These are phyloP conservation scores for Lomentospora prolificans DNA, from an alignment of 2,329 filamentous ascomycete species.

Conservation along the genomic window DNA sequence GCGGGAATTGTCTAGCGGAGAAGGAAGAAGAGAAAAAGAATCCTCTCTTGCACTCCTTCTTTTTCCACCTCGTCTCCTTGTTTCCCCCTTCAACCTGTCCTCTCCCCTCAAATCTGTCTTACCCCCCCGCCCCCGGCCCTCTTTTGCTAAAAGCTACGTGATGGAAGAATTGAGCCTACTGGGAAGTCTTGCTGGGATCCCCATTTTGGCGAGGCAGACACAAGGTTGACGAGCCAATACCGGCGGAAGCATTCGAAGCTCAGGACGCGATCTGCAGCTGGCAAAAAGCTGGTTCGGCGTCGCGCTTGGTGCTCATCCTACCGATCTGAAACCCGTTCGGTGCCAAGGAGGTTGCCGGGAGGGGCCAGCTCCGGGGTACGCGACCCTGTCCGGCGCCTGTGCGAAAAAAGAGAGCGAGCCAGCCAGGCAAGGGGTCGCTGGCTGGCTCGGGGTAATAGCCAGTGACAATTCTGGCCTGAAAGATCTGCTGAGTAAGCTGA, in stretches of 20 bases:
- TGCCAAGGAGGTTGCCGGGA: conserved; percentile 17
- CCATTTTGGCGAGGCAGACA: not conserved
- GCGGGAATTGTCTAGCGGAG: no score
- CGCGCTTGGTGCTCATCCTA: conserved; percentile 8
- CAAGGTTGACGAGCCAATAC: not conserved
- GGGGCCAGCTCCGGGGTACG: conserved; percentile 20
- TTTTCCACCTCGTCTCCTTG: not conserved
- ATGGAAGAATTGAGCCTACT: no score
- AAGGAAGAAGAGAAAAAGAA: not conserved
- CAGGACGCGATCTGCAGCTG: not conserved
- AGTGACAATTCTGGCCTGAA: no score
- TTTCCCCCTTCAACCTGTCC: not conserved
- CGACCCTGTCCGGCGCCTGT: not conserved
- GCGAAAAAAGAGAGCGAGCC: no score
- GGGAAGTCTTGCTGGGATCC: not conserved
- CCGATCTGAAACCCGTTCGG: conserved; percentile 7
- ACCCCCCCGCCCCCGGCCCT: no score
- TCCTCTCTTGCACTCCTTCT: not conserved
- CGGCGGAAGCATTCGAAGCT: not conserved
- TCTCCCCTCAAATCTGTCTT: no score
- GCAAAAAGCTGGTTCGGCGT: conserved; percentile 1
- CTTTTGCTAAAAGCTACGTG: no score
- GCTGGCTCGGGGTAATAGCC: no score
- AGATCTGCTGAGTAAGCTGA: no score
- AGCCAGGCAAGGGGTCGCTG: no score